These are phyloP conservation scores for Penicillium frequentans DNA, from an alignment of 2,329 filamentous ascomycete species.

Conservation along the genomic window DNA sequence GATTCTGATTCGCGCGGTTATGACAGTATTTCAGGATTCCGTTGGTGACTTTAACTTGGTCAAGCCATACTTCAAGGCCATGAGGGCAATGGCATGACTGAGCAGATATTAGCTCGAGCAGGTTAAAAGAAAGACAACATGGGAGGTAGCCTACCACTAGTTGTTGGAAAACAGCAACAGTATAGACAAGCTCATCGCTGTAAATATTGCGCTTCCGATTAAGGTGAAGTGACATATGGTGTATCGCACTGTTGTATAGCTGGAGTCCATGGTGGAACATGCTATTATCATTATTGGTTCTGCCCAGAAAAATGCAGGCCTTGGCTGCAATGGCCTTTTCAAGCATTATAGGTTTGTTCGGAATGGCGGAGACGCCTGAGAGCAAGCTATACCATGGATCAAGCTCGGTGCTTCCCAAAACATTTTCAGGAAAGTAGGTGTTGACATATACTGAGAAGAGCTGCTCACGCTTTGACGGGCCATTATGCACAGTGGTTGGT, in stretches of 20 bases:
- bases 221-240: slow-evolving; percentile 4
- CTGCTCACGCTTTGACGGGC: slow-evolving; percentile 2
- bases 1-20: neutral
- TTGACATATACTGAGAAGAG: slow-evolving; percentile 5
- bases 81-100: slow-evolving; percentile 5
- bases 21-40: slow-evolving; percentile 4
- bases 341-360: slow-evolving; percentile 4
- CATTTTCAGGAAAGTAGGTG: slow-evolving; percentile 5
- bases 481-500: neutral
- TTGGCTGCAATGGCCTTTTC: slow-evolving; percentile 7
- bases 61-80: slow-evolving; percentile 1
- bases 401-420: neutral
- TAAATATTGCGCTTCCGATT: slow-evolving; percentile 1
- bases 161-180: slow-evolving; percentile 1
- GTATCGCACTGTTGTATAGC: slow-evolving; percentile 11
- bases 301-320: slow-evolving; percentile 4
- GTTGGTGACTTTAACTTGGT: slow-evolving; percentile 2
- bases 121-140: neutral
- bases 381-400: slow-evolving; percentile 7
- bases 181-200: slow-evolving; percentile 8
- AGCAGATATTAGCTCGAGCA: neutral
- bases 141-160: slow-evolving; percentile 1
- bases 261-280: slow-evolving; percentile 6
- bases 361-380: neutral
- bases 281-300: neutral